phyloP scores from a whole-genome alignment of 345 rosid genomes.

The Boechera divaricarpa region DNA sequence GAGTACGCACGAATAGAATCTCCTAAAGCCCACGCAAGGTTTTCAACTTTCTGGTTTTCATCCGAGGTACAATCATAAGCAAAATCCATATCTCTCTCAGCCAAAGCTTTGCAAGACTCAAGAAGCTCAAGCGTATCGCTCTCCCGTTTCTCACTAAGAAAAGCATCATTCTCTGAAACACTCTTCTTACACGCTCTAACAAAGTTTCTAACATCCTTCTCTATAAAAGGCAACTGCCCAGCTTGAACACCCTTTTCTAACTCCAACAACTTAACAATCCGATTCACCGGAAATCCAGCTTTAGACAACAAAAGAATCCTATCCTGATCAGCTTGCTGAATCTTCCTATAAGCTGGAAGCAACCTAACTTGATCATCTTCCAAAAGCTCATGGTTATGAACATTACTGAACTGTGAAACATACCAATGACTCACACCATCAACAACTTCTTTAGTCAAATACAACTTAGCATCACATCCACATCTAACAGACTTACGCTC shows the following conservation, averaged over 20 bases:
- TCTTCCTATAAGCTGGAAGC: slow-evolving; percentile 93
- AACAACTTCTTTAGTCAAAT: slow-evolving; percentile 77
- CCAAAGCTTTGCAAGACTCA: slow-evolving; percentile 72
- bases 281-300: slow-evolving; percentile 93
- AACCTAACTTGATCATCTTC: slow-evolving; percentile 95
- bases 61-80: slow-evolving; percentile 69
- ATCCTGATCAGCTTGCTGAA: slow-evolving; percentile 86
- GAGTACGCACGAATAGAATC: slow-evolving; percentile 64
- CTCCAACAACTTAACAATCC: slow-evolving; percentile 86
- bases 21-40: slow-evolving; percentile 85
- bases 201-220: slow-evolving; percentile 94
- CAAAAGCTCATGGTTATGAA: slow-evolving; percentile 90
- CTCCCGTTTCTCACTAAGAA: slow-evolving; percentile 76
- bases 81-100: slow-evolving; percentile 72
- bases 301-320: slow-evolving; percentile 84
- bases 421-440: slow-evolving; percentile 76
- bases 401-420: slow-evolving; percentile 90
- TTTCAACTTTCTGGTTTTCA: slow-evolving; percentile 73
- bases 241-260: slow-evolving; percentile 85
- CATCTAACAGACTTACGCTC: slow-evolving; percentile 92
- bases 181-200: slow-evolving; percentile 84
- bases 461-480: slow-evolving; percentile 93
- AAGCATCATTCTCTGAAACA: slow-evolving; percentile 86
- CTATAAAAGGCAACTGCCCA: slow-evolving; percentile 87
- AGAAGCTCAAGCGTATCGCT: slow-evolving; percentile 73